Evolutionary conservation across 495 filamentous ascomycete genomes (phyloP).

Genomic region (Clavariopsis aquatica): DNA sequence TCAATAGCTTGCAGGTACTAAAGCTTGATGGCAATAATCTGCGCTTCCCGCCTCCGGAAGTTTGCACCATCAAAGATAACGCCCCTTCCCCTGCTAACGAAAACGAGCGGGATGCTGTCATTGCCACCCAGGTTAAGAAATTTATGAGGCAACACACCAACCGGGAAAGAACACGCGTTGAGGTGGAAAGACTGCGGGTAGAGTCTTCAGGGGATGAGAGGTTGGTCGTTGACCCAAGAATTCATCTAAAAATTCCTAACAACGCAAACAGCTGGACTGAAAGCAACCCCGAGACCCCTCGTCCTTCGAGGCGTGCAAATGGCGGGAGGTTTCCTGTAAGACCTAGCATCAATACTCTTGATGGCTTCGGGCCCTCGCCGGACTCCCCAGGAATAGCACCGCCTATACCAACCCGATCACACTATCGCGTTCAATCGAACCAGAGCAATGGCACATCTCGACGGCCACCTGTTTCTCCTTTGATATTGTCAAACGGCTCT

Average conservation of each 20-base stretch:
- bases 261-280: constrained; percentile 42
- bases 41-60: constrained; percentile 63
- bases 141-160: constrained; percentile 63
- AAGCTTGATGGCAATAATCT: constrained; percentile 87
- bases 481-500: constrained; percentile 70
- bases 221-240: constrained; percentile 44
- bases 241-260: neutral
- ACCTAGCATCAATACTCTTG: constrained; percentile 61
- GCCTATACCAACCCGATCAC: constrained; percentile 72
- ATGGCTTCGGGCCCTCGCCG: constrained; percentile 37
- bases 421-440: constrained; percentile 76
- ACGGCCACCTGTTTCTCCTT: constrained; percentile 68
- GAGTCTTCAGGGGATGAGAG: constrained; percentile 68
- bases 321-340: constrained; percentile 84
- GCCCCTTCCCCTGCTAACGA: constrained; percentile 52
- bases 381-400: constrained; percentile 51
- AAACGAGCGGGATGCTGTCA: constrained; percentile 64
- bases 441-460: constrained; percentile 53
- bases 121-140: constrained; percentile 74
- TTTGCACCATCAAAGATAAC: constrained; percentile 53
- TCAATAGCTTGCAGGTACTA: constrained; percentile 81
- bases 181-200: constrained; percentile 50
- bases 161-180: constrained; percentile 51
- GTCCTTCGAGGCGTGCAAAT: constrained; percentile 69
- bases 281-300: constrained; percentile 67